Base-by-base conservation (phyloP, 495 filamentous ascomycete species). In the Paragyromitra xinjiangensis region DNA sequence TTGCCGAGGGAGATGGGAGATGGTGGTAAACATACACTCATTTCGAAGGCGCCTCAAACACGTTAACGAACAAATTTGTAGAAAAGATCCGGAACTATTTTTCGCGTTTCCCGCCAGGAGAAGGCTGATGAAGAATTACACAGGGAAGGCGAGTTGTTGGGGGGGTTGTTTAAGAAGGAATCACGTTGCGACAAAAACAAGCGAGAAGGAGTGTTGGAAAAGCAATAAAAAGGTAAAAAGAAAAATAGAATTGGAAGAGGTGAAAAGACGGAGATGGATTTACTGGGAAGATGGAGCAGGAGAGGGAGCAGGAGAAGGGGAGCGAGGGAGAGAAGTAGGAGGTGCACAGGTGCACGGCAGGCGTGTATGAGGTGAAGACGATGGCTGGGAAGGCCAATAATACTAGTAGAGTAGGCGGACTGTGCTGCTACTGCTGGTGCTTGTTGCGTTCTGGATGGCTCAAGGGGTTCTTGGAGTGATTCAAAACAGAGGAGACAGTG, bases 1-100 rank as follows among this genome's bases (percentile, higher is more conserved):
- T 24, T 48, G 50, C 11, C 14, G 34, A 59, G 64, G 61, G 37
- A 44, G 29, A 24, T 63, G 55, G 19, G 42, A 45, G 53, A 75
- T 39, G 55, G 64, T n/a, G 72, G 50, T 40, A 79, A 68, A 84
- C 83, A 48, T 84, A 82, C 83, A 79, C 83, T 84, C 83, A 84
- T 84, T 40, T 83, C 81, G 76, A 76, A 71, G 61, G 62, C 42
- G 66, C 61, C 40, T 53, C 37, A 72, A 63, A 56, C 42, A 78
- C 24, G 61, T 34, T 45, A 39, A 26, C 22, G 34, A 55, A 65
- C 59, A 63, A 42, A 22, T 8, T 56, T 56, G 26, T 26, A 55
- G 69, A 48, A 53, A 44, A 64, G 24, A 29, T 22, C 22, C 26
- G 37, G 50, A 78, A 71, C 48, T 51, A 64, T 42, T 78, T 73